These are phyloP conservation scores for Tardiomyces depauwii DNA, from an alignment of 1,139 yeast species.

Conservation along the genomic window DNA sequence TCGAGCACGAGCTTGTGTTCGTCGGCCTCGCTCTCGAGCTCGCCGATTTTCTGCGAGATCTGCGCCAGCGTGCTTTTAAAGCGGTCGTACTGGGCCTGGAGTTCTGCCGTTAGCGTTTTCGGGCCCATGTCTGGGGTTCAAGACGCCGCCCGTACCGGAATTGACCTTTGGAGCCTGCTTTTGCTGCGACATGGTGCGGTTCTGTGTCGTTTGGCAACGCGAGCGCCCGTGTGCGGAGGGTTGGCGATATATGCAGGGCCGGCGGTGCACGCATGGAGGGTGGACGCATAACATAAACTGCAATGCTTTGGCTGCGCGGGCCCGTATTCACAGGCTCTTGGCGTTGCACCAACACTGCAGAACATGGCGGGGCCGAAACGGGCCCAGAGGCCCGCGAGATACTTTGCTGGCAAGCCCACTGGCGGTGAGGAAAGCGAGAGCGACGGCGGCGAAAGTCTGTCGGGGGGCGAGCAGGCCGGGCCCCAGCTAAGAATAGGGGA, in stretches of 20 bases:
- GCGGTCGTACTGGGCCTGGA: slow-evolving; percentile 32
- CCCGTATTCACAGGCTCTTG: no score
- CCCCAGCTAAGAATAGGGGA: not conserved
- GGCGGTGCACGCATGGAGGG: no score
- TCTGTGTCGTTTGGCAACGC: no score
- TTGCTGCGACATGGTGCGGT: no score
- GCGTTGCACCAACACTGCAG: no score
- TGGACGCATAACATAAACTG: no score
- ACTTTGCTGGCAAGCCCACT: slow-evolving; percentile 16
- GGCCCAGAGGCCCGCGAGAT: slow-evolving; percentile 6
- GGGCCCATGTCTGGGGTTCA: no score
- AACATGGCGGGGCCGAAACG: slow-evolving; percentile 1
- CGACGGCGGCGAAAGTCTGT: slow-evolving; percentile 1
- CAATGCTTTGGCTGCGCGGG: no score
- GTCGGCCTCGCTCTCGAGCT: slow-evolving; percentile 31
- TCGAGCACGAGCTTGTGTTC: slow-evolving; percentile 41
- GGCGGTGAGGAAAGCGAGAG: slow-evolving; percentile 5
- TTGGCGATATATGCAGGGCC: no score
- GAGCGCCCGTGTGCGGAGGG: no score
- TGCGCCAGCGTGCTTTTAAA: slow-evolving; percentile 28
- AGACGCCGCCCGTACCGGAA: not conserved
- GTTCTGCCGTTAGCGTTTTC: slow-evolving; percentile 15
- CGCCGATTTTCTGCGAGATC: slow-evolving; percentile 28
- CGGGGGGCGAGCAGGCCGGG: slow-evolving; percentile 4
- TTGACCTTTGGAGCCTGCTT: not conserved